Percentiles rank a stretch among this genome's conserved stretches.
phyloP scores from a whole-genome alignment of 495 filamentous ascomycete genomes.

The Aspergillus ostianus region DNA sequence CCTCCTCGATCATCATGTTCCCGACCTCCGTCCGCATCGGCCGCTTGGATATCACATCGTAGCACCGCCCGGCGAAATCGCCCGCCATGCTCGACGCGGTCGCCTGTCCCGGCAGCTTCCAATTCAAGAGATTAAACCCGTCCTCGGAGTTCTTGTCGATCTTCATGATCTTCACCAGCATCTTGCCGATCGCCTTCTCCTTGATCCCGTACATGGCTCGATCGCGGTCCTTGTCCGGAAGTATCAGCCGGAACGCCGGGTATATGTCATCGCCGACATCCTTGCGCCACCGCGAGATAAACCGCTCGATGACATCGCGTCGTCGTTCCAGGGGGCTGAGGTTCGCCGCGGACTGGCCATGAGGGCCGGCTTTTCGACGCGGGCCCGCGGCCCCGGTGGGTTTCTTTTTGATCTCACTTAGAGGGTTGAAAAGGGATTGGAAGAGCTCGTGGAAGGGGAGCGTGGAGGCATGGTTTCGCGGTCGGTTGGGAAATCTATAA shows the following conservation, averaged over 20 bases:
- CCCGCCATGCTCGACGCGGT: slow-evolving; percentile 66
- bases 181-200: slow-evolving; percentile 83
- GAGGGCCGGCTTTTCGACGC: slow-evolving; percentile 54
- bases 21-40: slow-evolving; percentile 73
- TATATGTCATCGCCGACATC: slow-evolving; percentile 92
- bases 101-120: slow-evolving; percentile 81
- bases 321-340: slow-evolving; percentile 79
- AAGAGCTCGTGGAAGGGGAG: slow-evolving; percentile 83
- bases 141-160: slow-evolving; percentile 92
- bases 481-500: slow-evolving; percentile 76
- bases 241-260: slow-evolving; percentile 85
- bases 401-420: slow-evolving; percentile 80
- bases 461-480: slow-evolving; percentile 73
- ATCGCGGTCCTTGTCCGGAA: slow-evolving; percentile 93
- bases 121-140: slow-evolving; percentile 80
- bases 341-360: slow-evolving; percentile 47
- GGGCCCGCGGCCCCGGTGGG: slow-evolving; percentile 50
- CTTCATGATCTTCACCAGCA: slow-evolving; percentile 88
- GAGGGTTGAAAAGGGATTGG: slow-evolving; percentile 75
- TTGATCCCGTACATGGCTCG: slow-evolving; percentile 93
- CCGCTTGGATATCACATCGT: slow-evolving; percentile 80
- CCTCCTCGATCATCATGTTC: slow-evolving; percentile 78
- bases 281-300: slow-evolving; percentile 83
- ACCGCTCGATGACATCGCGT: slow-evolving; percentile 82
- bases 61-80: slow-evolving; percentile 88